These are phyloP conservation scores for Cercospora zeae-maydis DNA, from an alignment of 2,329 filamentous ascomycete species.

Conservation along the genomic window DNA sequence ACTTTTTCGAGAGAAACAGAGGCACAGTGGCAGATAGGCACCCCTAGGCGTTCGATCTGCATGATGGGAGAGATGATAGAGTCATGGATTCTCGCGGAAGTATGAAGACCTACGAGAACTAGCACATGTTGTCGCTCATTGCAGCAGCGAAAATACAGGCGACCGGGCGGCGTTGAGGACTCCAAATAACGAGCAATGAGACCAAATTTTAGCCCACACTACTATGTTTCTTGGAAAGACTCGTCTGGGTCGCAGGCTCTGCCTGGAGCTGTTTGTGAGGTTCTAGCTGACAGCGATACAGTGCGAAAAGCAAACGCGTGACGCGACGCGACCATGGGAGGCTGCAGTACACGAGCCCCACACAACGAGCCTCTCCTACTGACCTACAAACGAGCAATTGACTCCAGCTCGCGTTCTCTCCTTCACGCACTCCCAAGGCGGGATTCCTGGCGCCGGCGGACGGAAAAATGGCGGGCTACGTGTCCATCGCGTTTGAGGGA, in stretches of 20 bases:
- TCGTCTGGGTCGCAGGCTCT: neutral
- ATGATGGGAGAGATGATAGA: neutral
- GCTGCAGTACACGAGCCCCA: neutral
- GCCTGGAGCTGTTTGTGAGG: neutral
- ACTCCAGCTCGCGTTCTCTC: neutral
- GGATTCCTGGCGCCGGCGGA: neutral
- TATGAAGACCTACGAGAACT: neutral
- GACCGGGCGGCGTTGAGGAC: neutral
- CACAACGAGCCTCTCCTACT: neutral
- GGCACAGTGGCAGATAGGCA: neutral
- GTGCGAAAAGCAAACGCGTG: neutral
- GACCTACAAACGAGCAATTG: neutral
- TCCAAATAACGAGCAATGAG: neutral
- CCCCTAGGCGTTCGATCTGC: neutral
- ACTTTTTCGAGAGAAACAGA: neutral
- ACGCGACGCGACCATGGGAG: neutral
- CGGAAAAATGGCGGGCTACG: conserved; percentile 18
- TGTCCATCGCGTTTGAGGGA: conserved; percentile 26
- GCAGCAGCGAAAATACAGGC: neutral
- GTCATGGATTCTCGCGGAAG: neutral
- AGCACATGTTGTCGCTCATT: neutral
- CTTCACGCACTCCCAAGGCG: neutral
- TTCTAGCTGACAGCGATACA: neutral
- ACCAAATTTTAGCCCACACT: neutral
- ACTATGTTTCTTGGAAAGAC: no score